These are phyloP conservation scores for Schwanniomyces polymorphus DNA, from an alignment of 805 yeast species.

Conservation along the genomic window DNA sequence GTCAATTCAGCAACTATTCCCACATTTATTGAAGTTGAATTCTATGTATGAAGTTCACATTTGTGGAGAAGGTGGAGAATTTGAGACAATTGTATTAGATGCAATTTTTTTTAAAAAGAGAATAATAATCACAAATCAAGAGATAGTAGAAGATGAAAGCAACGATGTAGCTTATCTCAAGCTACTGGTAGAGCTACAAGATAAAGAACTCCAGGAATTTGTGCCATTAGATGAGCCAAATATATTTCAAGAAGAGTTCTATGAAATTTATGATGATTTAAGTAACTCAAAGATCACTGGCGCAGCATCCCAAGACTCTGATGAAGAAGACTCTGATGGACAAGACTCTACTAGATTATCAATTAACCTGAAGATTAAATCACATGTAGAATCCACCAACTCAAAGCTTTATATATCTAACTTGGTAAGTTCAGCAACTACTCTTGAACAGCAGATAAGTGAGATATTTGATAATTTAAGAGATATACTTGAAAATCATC, in stretches of 20 bases:
- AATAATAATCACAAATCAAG: constrained; percentile 40
- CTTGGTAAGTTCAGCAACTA: constrained; percentile 16
- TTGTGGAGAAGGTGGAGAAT: constrained; percentile 99
- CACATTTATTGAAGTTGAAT: constrained; percentile 59
- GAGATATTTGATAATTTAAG: constrained; percentile 50
- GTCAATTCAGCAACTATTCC: constrained; percentile 60
- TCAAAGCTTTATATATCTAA: constrained; percentile 29
- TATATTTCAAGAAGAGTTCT: constrained; percentile 42
- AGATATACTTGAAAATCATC: constrained; percentile 25
- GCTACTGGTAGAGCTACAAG: constrained; percentile 50
- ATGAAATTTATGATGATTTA: constrained; percentile 25
- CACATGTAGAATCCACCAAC: constrained; percentile 6
- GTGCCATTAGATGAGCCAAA: constrained; percentile 27
- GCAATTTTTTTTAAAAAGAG: constrained; percentile 73
- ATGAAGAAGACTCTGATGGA: too few relatives aligned
- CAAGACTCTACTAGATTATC: too few relatives aligned
- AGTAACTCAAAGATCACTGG: not conserved
- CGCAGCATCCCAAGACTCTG: not conserved
- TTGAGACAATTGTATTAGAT: constrained; percentile 89
- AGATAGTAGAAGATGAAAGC: constrained; percentile 47
- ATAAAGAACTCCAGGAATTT: constrained; percentile 26
- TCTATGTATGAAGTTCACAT: constrained; percentile 77
- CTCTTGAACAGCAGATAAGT: constrained; percentile 39
- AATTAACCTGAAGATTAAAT: not conserved
- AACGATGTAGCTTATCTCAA: constrained; percentile 74